Evolutionary conservation across 2,329 filamentous ascomycete species (phyloP).

Genomic region (Ramichloridium luteum): DNA sequence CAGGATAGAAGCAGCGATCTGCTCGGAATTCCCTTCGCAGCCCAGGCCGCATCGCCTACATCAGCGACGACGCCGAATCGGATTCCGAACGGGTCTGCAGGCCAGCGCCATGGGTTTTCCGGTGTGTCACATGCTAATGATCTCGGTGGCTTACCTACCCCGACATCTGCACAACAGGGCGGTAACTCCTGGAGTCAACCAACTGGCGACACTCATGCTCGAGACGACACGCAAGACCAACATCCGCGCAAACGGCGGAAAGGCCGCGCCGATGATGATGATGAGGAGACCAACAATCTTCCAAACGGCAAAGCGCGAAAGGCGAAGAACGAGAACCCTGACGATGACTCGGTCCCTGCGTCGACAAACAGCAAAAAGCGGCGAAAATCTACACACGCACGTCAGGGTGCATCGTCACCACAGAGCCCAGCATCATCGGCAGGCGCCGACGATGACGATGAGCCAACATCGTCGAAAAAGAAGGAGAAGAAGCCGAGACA

Average conservation of each 20-base stretch:
- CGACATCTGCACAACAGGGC: neutral
- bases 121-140: neutral
- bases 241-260: neutral
- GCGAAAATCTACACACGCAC: slow-evolving; percentile 1
- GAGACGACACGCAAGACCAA: neutral
- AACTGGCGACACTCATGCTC: neutral
- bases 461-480: neutral
- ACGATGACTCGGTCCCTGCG: neutral
- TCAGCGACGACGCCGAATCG: neutral
- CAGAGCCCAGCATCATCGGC: neutral
- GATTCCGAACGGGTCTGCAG: no score
- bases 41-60: neutral
- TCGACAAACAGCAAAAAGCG: neutral
- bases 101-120: neutral
- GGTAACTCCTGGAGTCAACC: neutral
- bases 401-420: slow-evolving; percentile 1
- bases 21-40: neutral
- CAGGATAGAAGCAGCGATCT: neutral
- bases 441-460: neutral
- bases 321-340: neutral
- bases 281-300: no score
- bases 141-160: neutral
- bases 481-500: slow-evolving; percentile 22
- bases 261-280: no score
- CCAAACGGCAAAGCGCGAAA: no score